Conservation (phyloP, 2,329 filamentous ascomycete genomes). For the Epicoccum sorghinum region DNA sequence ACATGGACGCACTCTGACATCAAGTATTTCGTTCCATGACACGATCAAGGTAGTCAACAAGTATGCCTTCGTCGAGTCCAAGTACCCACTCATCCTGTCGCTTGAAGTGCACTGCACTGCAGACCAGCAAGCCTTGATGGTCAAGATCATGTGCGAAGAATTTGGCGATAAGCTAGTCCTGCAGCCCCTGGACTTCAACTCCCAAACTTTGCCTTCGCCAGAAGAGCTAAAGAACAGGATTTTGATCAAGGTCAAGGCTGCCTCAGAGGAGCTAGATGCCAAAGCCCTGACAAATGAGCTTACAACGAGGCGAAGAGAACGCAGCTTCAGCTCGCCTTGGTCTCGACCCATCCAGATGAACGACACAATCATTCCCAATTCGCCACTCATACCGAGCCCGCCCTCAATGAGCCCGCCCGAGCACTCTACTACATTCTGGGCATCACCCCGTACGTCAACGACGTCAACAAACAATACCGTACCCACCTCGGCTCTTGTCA, state of each 20-base stretch:
- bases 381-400: slow-evolving; percentile 59
- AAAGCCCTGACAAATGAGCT: slow-evolving; percentile 45
- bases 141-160: slow-evolving; percentile 82
- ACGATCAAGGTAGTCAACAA: slow-evolving; percentile 93
- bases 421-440: slow-evolving; percentile 53
- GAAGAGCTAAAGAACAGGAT: slow-evolving; percentile 84
- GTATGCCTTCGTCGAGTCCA: slow-evolving; percentile 88
- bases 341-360: slow-evolving; percentile 68
- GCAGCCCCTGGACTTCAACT: slow-evolving; percentile 72
- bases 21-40: slow-evolving; percentile 85
- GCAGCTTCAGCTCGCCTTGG: slow-evolving; percentile 81
- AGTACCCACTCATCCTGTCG: slow-evolving; percentile 90
- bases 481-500: slow-evolving; percentile 59
- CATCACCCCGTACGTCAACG: slow-evolving; percentile 61
- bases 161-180: slow-evolving; percentile 82
- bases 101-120: slow-evolving; percentile 92
- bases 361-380: slow-evolving; percentile 56
- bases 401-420: slow-evolving; percentile 60
- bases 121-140: slow-evolving; percentile 85
- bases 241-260: slow-evolving; percentile 92
- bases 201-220: slow-evolving; percentile 77
- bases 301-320: slow-evolving; percentile 51
- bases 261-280: slow-evolving; percentile 53
- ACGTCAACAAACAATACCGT: slow-evolving; percentile 62
- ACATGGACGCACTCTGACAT: slow-evolving; percentile 89